Base-by-base conservation (phyloP, 805 yeast genomes). In the Lachancea kluyveri region DNA sequence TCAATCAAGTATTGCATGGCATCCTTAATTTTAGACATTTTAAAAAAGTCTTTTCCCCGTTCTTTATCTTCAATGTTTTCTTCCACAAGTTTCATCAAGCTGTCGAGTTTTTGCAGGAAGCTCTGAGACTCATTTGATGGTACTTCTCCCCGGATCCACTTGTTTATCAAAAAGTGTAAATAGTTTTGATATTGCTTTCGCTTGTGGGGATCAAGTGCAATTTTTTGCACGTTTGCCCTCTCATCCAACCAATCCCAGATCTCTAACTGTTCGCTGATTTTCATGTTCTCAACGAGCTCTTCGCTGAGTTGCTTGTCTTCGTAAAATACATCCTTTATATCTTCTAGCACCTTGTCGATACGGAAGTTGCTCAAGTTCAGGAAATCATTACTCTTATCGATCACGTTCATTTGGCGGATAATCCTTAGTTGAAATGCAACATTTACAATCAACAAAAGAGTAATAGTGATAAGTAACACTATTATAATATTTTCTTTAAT, bases 361-460 rank as follows among this genome's bases (percentile, higher is more conserved):
- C 29, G 15, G 2, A 17, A 15, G 12, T 9, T 22, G 12, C 19
- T 28, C n/a, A n/a, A n/a, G 12, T 15, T 20, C 8, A 12, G 20
- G 8, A 26, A 3, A 17, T 7, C 13, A 10, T 12, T 23, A 6
- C n/a, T 24, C 5, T 11, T 12, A 10, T 20, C 23, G 16, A 3
- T 13, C 15, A 29, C 30, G 13, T 35, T 33, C 20, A 44, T 23
- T 13, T 39, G 36, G 19, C 35, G 26, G 6, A 37, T 25, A 21
- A 45, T 30, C 13, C 26, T 38, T 27, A 36, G 28, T 31, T 41
- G 42, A n/a, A 40, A 36, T 6, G 31, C 18, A n/a, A 43, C 14
- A 17, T 37, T 35, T 9, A 35, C 28, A 6, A 32, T 10, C n/a
- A 46, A 26, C 16, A 43, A 27, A 12, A 35, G 13, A 13, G 37